A percentile compares a stretch with the other conserved stretches of the same genome.
Evolutionary conservation across 2,329 filamentous ascomycete species (phyloP).

Genomic region (Diplodia sapinea): DNA sequence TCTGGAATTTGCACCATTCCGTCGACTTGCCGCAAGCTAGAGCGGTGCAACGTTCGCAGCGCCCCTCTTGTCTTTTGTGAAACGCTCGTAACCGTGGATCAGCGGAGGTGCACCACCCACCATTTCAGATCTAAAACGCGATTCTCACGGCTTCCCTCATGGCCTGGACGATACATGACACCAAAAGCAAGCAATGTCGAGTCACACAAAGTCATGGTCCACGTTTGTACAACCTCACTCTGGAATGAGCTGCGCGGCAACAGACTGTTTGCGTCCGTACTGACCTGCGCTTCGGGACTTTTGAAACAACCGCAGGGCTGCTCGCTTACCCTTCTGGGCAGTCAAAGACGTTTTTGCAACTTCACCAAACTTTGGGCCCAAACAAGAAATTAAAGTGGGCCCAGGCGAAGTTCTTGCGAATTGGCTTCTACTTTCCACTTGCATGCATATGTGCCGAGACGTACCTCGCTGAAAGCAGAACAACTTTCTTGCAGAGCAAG

Average conservation of each 20-base stretch:
- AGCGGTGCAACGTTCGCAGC: constrained; percentile 6
- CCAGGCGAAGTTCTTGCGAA: neutral
- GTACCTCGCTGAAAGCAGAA: constrained; percentile 5
- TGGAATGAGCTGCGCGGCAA: constrained; percentile 12
- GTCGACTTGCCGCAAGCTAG: constrained; percentile 7
- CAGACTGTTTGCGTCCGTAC: neutral
- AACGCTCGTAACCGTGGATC: neutral
- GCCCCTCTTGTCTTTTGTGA: constrained; percentile 8
- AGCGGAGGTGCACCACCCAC: too few species aligned
- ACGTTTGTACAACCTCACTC: constrained; percentile 8
- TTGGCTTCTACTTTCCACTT: neutral
- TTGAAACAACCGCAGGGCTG: constrained; percentile 7
- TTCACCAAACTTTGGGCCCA: neutral
- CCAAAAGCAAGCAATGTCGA: constrained; percentile 17
- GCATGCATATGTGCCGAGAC: neutral
- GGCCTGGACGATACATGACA: neutral
- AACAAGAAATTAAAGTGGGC: constrained; percentile 4
- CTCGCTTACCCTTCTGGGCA: neutral
- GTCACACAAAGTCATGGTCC: constrained; percentile 9
- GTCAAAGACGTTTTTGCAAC: neutral
- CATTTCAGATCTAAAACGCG: neutral
- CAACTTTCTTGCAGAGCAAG: neutral
- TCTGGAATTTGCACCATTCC: constrained; percentile 10
- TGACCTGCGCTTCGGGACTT: constrained; percentile 9
- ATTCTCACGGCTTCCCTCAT: neutral